A percentile compares a stretch with the other conserved stretches of the same genome.
Conservation (phyloP, 805 yeast genomes). For the Saccharomycopsis malanga region DNA sequence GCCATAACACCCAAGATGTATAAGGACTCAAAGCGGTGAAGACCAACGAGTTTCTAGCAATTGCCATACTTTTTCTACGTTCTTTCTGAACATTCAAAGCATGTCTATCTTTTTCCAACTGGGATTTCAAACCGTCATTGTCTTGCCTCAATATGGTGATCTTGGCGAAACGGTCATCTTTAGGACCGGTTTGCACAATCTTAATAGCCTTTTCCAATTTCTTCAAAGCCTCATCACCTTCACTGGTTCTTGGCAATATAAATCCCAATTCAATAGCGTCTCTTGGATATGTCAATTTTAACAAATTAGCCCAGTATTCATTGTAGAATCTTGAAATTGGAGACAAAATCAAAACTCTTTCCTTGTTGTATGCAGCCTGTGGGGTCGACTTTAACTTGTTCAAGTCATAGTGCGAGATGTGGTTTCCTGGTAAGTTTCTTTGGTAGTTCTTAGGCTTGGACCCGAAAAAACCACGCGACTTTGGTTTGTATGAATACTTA, state of each 20-base stretch:
- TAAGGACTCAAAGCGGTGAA: constrained; percentile 85
- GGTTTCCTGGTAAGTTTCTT: constrained; percentile 61
- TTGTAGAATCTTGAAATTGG: constrained; percentile 85
- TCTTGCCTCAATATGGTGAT: constrained; percentile 90
- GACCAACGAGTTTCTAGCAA: constrained; percentile 86
- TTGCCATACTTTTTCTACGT: constrained; percentile 84
- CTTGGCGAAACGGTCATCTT: constrained; percentile 64
- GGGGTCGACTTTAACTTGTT: constrained; percentile 69
- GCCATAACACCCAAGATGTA: constrained; percentile 94
- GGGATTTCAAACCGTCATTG: constrained; percentile 64
- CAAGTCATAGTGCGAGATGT: constrained; percentile 77
- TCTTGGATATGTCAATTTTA: constrained; percentile 74
- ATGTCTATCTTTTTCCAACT: constrained; percentile 83
- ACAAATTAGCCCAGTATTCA: constrained; percentile 81
- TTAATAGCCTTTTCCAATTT: constrained; percentile 71
- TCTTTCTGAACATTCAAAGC: constrained; percentile 81
- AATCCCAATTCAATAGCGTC: constrained; percentile 82
- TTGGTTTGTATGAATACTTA: constrained; percentile 42
- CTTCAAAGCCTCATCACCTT: constrained; percentile 75
- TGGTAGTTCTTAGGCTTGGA: background rate
- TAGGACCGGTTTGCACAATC: constrained; percentile 55
- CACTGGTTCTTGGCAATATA: constrained; percentile 73
- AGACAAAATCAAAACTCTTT: constrained; percentile 77
- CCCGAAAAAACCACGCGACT: constrained; percentile 40
- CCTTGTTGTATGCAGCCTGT: constrained; percentile 66